phyloP scores from a whole-genome alignment of 2,329 filamentous ascomycete species.

The Dactylellina leptospora region DNA sequence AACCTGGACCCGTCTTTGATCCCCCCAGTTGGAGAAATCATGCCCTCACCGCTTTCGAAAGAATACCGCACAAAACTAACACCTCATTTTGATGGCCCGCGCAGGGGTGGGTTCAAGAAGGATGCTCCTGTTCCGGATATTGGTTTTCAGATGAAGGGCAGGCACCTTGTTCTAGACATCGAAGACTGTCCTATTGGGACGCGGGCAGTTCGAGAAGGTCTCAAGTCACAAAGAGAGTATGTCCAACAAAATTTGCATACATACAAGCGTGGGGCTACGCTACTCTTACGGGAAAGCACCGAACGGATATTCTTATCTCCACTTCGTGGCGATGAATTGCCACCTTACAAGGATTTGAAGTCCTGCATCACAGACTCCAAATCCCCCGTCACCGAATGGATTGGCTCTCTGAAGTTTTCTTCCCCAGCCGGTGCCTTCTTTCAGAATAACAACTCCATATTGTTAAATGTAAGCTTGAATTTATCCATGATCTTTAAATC shows the following conservation, averaged over 20 bases:
- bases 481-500: neutral
- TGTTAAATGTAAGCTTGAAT: constrained; percentile 65
- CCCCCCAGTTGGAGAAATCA: constrained; percentile 81
- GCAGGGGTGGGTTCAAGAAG: constrained; percentile 64
- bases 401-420: constrained; percentile 83
- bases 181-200: constrained; percentile 98
- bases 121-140: constrained; percentile 72
- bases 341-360: constrained; percentile 76
- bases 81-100: constrained; percentile 88
- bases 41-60: constrained; percentile 88
- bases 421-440: constrained; percentile 96
- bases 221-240: constrained; percentile 79
- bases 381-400: constrained; percentile 83
- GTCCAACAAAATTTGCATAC: constrained; percentile 74
- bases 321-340: constrained; percentile 66
- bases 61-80: constrained; percentile 96
- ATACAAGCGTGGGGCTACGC: constrained; percentile 83
- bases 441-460: constrained; percentile 99
- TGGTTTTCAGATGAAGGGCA: constrained; percentile 90
- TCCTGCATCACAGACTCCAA: constrained; percentile 89
- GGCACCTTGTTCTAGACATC: constrained; percentile 82
- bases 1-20: constrained; percentile 78
- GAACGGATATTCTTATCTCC: constrained; percentile 68
- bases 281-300: constrained; percentile 88
- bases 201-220: constrained; percentile 79